These are phyloP conservation scores for Tripterygium wilfordii DNA, from an alignment of 177 flowering plant genomes.

Conservation along the genomic window DNA sequence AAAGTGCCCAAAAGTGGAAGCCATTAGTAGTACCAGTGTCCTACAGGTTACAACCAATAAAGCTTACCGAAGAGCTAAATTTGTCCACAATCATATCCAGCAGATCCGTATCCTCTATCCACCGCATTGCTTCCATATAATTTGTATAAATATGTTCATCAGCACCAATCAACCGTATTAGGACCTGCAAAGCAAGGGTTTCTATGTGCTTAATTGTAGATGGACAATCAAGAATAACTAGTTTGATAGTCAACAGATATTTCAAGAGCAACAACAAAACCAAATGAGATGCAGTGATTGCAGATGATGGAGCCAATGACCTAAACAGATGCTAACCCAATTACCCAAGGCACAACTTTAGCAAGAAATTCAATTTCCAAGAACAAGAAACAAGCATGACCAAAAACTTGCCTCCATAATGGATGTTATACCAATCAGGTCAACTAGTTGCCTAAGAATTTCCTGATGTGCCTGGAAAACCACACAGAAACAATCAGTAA, in stretches of 20 bases:
- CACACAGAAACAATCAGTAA: slow-evolving; percentile 1
- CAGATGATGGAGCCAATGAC: too few species aligned
- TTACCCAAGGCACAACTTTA: background rate
- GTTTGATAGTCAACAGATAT: too few species aligned
- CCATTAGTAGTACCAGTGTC: background rate
- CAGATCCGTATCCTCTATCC: slow-evolving; percentile 77
- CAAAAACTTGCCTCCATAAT: slow-evolving; percentile 79
- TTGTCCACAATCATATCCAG: slow-evolving; percentile 92
- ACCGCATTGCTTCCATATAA: slow-evolving; percentile 62
- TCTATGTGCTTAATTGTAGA: background rate
- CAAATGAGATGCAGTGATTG: too few species aligned
- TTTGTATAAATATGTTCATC: slow-evolving; percentile 75
- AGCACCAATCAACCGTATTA: slow-evolving; percentile 79
- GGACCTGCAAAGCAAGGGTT: slow-evolving; percentile 46
- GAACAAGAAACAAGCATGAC: slow-evolving; percentile 3
- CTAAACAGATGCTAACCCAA: too few species aligned
- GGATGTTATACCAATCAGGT: slow-evolving; percentile 89
- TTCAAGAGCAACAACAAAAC: background rate
- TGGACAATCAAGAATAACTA: background rate
- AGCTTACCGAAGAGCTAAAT: slow-evolving; percentile 85
- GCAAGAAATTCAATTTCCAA: background rate
- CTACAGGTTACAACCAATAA: slow-evolving; percentile 1
- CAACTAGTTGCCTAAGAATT: slow-evolving; percentile 66
- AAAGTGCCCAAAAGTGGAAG: too few species aligned
- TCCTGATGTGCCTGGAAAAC: slow-evolving; percentile 66